Conservation (phyloP, 805 yeast genomes). For the Yamadazyma olivae region DNA sequence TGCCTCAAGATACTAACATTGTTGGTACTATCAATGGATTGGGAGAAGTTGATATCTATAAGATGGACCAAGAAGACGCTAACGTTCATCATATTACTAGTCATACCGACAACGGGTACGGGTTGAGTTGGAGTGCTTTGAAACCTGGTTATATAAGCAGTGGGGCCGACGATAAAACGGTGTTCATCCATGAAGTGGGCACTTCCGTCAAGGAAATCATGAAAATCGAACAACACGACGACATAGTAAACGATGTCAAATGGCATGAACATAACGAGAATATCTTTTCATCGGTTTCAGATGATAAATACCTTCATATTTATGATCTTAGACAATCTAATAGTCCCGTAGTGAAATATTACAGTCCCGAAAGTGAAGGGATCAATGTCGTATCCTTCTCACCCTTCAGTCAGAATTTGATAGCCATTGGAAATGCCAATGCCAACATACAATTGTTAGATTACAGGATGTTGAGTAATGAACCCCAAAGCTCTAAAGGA, state of each 20-base stretch:
- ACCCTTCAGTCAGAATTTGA: conserved; percentile 52
- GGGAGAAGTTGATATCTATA: conserved; percentile 60
- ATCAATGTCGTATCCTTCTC: conserved; percentile 69
- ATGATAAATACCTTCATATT: conserved; percentile 55
- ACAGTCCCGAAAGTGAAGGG: conserved; percentile 29
- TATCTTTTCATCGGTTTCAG: conserved; percentile 70
- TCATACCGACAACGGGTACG: conserved; percentile 71
- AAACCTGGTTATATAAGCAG: conserved; percentile 51
- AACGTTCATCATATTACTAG: conserved; percentile 21
- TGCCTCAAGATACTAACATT: conserved; percentile 55
- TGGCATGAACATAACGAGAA: conserved; percentile 58
- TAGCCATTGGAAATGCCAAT: conserved; percentile 71
- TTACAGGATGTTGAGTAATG: conserved; percentile 40
- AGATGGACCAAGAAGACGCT: conserved; percentile 25
- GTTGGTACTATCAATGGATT: conserved; percentile 67
- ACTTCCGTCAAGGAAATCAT: conserved; percentile 5
- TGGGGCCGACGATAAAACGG: conserved; percentile 62
- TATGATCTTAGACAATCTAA: conserved; percentile 48
- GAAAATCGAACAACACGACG: conserved; percentile 35
- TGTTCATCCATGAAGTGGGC: conserved; percentile 58
- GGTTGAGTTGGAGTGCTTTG: conserved; percentile 61
- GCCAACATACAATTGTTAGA: conserved; percentile 67
- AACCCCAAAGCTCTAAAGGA: conserved; percentile 14
- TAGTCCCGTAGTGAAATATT: conserved; percentile 22
- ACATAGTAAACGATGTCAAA: conserved; percentile 72